These are phyloP conservation scores for Aquilaria malaccensis DNA, from an alignment of 345 rosid genomes.

Conservation along the genomic window DNA sequence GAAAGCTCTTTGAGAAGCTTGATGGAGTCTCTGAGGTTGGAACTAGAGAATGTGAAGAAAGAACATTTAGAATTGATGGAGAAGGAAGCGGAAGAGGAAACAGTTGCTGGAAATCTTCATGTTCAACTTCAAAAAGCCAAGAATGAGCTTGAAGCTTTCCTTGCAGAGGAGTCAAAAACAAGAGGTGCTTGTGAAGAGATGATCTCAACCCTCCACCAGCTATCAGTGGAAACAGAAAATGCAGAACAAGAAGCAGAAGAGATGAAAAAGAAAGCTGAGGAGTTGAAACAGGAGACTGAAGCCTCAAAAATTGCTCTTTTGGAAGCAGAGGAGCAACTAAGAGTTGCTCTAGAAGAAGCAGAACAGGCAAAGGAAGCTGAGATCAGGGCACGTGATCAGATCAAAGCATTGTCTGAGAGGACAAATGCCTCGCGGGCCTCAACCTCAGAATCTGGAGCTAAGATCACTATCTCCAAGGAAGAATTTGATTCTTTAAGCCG, in stretches of 20 bases:
- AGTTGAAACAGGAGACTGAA: constrained; percentile 63
- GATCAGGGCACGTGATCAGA: constrained; percentile 59
- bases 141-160: constrained; percentile 68
- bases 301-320: constrained; percentile 44
- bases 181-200: constrained; percentile 74
- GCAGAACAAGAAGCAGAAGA: constrained; percentile 64
- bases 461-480: constrained; percentile 71
- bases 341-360: constrained; percentile 70
- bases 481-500: constrained; percentile 68
- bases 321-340: constrained; percentile 67
- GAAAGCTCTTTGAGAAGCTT: constrained; percentile 53
- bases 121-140: constrained; percentile 65
- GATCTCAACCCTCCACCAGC: constrained; percentile 63
- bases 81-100: constrained; percentile 81
- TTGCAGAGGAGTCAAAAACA: constrained; percentile 54
- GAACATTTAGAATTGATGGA: constrained; percentile 64
- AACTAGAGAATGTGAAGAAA: constrained; percentile 66
- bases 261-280: constrained; percentile 63
- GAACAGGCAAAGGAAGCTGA: constrained; percentile 85
- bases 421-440: constrained; percentile 70
- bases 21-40: constrained; percentile 65
- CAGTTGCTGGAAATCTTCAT: constrained; percentile 75
- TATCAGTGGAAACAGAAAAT: constrained; percentile 61
- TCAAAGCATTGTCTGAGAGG: constrained; percentile 60
- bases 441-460: constrained; percentile 70